Base-by-base conservation (phyloP, 2,329 filamentous ascomycete genomes). In the Cladosporium velox region DNA sequence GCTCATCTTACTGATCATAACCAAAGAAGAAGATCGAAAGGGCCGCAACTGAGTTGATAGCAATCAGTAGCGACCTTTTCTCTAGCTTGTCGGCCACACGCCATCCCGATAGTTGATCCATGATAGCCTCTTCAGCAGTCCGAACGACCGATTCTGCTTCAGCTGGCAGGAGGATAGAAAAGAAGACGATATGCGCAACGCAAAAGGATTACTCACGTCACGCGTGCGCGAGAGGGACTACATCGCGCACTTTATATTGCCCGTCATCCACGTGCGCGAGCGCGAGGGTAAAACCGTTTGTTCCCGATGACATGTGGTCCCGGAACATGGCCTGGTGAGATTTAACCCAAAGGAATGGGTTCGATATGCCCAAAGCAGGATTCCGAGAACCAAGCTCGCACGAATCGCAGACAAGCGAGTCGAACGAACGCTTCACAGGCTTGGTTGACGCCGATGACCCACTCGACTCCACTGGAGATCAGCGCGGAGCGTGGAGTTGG, bases 1-100 rank as follows among this genome's bases (percentile, higher is more conserved):
- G 18, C 3, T 26, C 18, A 12, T 10, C 54, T 58, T 35, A 58
- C 71, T 86, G 84, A 68, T 86, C 84, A 70, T 71, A 70, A 18
- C 72, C 88, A 70, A 90, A 90, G 80, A 90, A 90, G 76, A 90
- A 87, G 68, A 90, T 90, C 15, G 87, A 89, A 15, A 90, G 75
- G 1, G 82, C 87, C 1, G 88, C 88, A 15, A 90, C 79, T 58
- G 82, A 83, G 74, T 90, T 90, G 76, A 90, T 85, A 44, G 84
- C 84, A 65, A 87, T 81, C 65, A 89, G 82, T 67, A 89, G 81
- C 41, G 77, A 76, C n/a, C 79, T 76, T 79, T 88, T 88, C 78
- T 87, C 79, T 4, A 85, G 75, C 69, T 78, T 80, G 34, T 65
- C 51, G 7, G 69, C 69, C 5, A 70, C 59, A 24, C 69, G 66